Evolutionary conservation across 176 grass and related monocot genomes (phyloP).

Genomic region (Avena sativa): DNA sequence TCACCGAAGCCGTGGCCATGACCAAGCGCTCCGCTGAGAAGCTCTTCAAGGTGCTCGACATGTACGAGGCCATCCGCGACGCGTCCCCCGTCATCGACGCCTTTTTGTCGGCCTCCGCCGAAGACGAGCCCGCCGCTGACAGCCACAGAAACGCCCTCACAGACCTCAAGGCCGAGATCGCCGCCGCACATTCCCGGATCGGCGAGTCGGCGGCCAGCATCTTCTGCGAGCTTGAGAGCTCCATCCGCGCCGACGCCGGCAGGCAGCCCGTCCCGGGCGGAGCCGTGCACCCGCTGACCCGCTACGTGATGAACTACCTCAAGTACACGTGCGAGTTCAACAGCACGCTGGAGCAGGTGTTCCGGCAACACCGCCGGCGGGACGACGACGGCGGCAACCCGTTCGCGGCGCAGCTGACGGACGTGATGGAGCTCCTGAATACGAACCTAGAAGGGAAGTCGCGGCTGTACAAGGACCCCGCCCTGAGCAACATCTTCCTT

Average conservation of each 20-base stretch:
- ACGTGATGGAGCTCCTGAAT: constrained; percentile 83
- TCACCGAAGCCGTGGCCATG: constrained; percentile 74
- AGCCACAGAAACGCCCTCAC: constrained; percentile 2
- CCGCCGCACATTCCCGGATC: constrained; percentile 49
- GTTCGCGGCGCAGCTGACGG: constrained; percentile 71
- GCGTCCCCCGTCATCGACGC: constrained; percentile 54
- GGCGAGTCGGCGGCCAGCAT: constrained; percentile 68
- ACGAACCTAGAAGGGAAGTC: constrained; percentile 76
- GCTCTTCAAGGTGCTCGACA: constrained; percentile 93
- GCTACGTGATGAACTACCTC: constrained; percentile 98
- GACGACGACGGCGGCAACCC: constrained; percentile 39
- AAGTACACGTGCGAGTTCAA: constrained; percentile 87
- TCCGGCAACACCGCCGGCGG: constrained; percentile 57
- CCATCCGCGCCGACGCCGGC: constrained; percentile 70
- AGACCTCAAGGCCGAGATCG: constrained; percentile 66
- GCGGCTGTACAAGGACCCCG: constrained; percentile 75
- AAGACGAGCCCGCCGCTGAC: neutral
- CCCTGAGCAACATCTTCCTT: constrained; percentile 78
- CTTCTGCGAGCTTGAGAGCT: constrained; percentile 90
- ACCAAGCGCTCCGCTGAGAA: constrained; percentile 72
- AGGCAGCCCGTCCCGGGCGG: constrained; percentile 77
- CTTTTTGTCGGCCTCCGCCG: constrained; percentile 45
- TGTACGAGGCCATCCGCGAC: constrained; percentile 82
- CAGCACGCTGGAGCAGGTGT: constrained; percentile 89
- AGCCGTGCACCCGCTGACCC: constrained; percentile 89